Conservation (phyloP, 2,329 filamentous ascomycete species). For the Penicillium rolfsii region DNA sequence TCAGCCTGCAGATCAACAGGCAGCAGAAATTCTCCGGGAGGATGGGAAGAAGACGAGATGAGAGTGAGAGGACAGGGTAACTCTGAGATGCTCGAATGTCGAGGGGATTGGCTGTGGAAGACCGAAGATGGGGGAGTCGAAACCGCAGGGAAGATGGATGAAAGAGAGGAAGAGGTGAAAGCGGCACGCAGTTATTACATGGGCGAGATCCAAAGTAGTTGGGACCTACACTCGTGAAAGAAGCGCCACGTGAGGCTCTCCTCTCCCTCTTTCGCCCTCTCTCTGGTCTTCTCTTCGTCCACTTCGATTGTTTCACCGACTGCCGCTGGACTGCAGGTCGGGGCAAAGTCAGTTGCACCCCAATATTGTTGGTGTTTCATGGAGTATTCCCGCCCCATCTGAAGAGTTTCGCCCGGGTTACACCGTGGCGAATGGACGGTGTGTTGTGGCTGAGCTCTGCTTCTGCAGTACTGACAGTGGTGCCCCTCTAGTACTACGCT, state of each 20-base stretch:
- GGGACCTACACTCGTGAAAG: constrained; percentile 1
- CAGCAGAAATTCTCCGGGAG: constrained; percentile 6
- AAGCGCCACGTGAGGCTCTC: constrained; percentile 21
- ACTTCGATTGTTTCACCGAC: neutral
- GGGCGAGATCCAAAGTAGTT: constrained; percentile 6
- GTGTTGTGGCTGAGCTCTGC: constrained; percentile 12
- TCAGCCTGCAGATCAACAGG: constrained; percentile 14
- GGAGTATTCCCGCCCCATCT: no score
- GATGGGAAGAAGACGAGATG: neutral
- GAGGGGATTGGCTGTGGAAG: neutral
- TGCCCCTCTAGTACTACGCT: neutral
- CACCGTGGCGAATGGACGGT: constrained; percentile 20
- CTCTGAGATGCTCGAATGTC: neutral
- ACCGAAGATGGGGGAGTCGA: constrained; percentile 9
- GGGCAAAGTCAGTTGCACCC: neutral
- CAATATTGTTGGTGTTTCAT: neutral
- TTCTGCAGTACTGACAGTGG: neutral
- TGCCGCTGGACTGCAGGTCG: neutral
- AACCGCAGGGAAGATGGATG: neutral
- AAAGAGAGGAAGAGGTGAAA: constrained; percentile 3
- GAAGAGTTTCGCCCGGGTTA: neutral
- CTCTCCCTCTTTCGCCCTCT: neutral
- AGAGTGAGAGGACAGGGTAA: constrained; percentile 4
- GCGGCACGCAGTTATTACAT: neutral
- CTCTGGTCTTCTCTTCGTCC: no score